Evolutionary conservation across 768 basidiomycete genomes (phyloP), one percentile per base, ranked within the genome.

Genomic region (Chiua virens): DNA sequence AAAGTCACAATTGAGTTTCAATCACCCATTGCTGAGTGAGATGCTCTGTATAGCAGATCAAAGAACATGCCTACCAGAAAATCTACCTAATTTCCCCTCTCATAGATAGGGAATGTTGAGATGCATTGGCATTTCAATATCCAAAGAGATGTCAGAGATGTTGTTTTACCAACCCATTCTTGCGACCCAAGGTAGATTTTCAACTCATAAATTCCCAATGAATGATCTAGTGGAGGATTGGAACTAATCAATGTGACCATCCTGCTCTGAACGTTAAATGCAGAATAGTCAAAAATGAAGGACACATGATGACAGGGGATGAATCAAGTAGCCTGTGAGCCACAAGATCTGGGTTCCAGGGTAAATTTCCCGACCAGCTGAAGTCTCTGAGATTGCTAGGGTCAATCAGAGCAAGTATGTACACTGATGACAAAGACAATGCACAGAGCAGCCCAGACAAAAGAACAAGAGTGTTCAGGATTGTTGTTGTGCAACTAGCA

Each of bases 161-260:
- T 97, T 91, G 71, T 96, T 94, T 21, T 78, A 77, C 65, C 80
- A 91, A 20, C 46, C 40, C 10, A 20, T 38, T 21, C 94, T 82
- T 5, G 77, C 79, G 15, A 91, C 71, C 20, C 78, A 74, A 0
- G 94, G 91, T 5, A 97, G 74, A 68, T 97, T 94, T 88, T 21
- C 4, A 28, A 4, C 10, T 13, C 9, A 22, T 47, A 32, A 21
- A 25, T 9, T 40, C 37, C 18, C 41, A 39, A 4, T 0, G n/a
- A 25, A 23, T 25, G 18, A 13, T 45, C 21, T 18, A 34, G 32
- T 1, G 21, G 34, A 28, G 25, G 7, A 25, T 30, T 27, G 22
- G 50, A 1, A 34, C 66, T 36, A 37, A 85, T 85, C 86, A 50
- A 87, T 85, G 54, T 87, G 86, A 7, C 84, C 83, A 61, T 87